These are phyloP conservation scores for Furcasterigmium sp. DNA, from an alignment of 2,329 filamentous ascomycete species.

Conservation along the genomic window DNA sequence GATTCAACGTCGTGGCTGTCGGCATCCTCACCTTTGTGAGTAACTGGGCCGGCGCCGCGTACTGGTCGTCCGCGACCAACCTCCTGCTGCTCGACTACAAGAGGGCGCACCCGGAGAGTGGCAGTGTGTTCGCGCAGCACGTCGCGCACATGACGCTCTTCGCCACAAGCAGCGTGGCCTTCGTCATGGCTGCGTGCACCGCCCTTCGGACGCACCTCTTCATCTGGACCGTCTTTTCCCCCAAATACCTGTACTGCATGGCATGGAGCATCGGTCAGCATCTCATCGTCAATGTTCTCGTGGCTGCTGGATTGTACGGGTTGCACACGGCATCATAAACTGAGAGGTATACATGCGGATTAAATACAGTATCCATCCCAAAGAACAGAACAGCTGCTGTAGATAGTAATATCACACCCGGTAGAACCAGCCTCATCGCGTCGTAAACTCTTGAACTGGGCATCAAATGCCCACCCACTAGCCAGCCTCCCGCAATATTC, in stretches of 20 bases:
- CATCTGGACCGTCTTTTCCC: slow-evolving; percentile 98
- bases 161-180: slow-evolving; percentile 55
- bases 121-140: slow-evolving; percentile 42
- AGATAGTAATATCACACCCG: too few relatives aligned
- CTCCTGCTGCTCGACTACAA: slow-evolving; percentile 44
- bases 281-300: slow-evolving; percentile 61
- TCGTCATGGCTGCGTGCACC: slow-evolving; percentile 86
- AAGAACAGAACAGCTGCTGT: too few relatives aligned
- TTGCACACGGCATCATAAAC: slow-evolving; percentile 25
- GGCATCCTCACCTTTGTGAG: slow-evolving; percentile 78
- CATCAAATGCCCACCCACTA: too few relatives aligned
- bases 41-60: slow-evolving; percentile 90
- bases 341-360: slow-evolving; percentile 8
- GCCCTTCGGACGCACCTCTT: slow-evolving; percentile 83
- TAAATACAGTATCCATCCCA: too few relatives aligned
- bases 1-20: slow-evolving; percentile 76
- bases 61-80: slow-evolving; percentile 70
- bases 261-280: slow-evolving; percentile 85
- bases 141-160: slow-evolving; percentile 66
- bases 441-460: too few relatives aligned
- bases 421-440: too few relatives aligned
- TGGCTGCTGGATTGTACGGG: slow-evolving; percentile 55
- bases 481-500: too few relatives aligned
- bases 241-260: slow-evolving; percentile 90
- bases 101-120: slow-evolving; percentile 18